Evolutionary conservation across 2,329 filamentous ascomycete genomes (phyloP).

Genomic region (Claviceps arundinis): DNA sequence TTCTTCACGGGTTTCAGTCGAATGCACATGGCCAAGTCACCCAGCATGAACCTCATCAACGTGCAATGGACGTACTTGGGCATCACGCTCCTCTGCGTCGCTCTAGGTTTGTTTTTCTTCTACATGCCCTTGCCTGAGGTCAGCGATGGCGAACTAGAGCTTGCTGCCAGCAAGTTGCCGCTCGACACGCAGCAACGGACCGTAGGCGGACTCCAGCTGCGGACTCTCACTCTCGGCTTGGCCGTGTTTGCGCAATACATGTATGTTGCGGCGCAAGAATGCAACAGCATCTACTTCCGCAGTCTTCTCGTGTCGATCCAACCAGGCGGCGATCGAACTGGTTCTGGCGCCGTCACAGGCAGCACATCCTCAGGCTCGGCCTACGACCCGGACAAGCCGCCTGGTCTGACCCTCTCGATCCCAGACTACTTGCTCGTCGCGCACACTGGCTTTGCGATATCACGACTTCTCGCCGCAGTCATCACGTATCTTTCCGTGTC

Average conservation of each 20-base stretch:
- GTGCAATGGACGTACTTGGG: slow-evolving; percentile 82
- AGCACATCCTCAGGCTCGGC: slow-evolving; percentile 15
- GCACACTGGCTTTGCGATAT: slow-evolving; percentile 59
- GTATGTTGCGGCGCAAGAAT: slow-evolving; percentile 64
- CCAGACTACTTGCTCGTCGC: slow-evolving; percentile 59
- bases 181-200: slow-evolving; percentile 36
- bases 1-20: slow-evolving; percentile 52
- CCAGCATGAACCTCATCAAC: slow-evolving; percentile 44
- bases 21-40: slow-evolving; percentile 10
- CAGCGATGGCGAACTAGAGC: slow-evolving; percentile 39
- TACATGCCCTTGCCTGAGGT: slow-evolving; percentile 54
- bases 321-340: slow-evolving; percentile 14
- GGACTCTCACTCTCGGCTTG: slow-evolving; percentile 48
- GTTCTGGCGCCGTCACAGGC: slow-evolving; percentile 11
- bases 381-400: slow-evolving; percentile 18
- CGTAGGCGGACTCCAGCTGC: slow-evolving; percentile 37
- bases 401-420: slow-evolving; percentile 37
- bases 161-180: slow-evolving; percentile 32
- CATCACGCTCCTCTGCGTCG: slow-evolving; percentile 60
- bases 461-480: slow-evolving; percentile 54
- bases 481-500: slow-evolving; percentile 46
- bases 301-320: slow-evolving; percentile 32
- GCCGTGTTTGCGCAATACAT: slow-evolving; percentile 66
- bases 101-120: slow-evolving; percentile 55
- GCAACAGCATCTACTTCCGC: slow-evolving; percentile 47